A percentile compares a stretch with the other conserved stretches of the same genome.
These are phyloP conservation scores for Micractinium conductrix DNA, from an alignment of 139 green algal species.

Conservation along the genomic window DNA sequence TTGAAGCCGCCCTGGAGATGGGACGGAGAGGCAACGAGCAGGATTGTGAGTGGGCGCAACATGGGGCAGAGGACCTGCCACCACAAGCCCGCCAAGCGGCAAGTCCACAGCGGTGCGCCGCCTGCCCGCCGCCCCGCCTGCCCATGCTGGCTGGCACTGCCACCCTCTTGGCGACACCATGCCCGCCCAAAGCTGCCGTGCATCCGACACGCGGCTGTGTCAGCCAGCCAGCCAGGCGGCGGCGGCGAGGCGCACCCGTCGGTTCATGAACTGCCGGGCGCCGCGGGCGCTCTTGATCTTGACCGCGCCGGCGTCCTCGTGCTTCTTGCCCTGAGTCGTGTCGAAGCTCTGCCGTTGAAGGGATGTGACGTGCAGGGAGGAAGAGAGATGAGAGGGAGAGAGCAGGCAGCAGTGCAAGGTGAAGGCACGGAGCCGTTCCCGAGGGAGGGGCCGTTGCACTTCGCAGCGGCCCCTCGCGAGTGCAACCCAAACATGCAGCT, in stretches of 20 bases:
- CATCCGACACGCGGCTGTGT: neutral
- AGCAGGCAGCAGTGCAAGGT: neutral
- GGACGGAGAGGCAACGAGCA: neutral
- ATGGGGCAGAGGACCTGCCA: neutral
- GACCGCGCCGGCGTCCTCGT: conserved; percentile 76
- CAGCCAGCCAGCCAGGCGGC: neutral
- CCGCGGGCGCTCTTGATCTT: conserved; percentile 76
- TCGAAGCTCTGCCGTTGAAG: conserved; percentile 67
- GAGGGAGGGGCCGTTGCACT: too few relatives aligned
- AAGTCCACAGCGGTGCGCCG: neutral
- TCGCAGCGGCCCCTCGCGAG: neutral
- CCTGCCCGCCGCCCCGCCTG: too few relatives aligned
- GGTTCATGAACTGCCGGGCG: conserved; percentile 95
- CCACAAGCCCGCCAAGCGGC: neutral
- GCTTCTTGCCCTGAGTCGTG: conserved; percentile 78
- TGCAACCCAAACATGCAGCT: neutral
- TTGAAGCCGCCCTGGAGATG: conserved; percentile 88
- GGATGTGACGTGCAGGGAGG: too few relatives aligned
- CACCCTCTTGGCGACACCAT: too few relatives aligned
- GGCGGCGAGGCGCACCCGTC: conserved; percentile 44
- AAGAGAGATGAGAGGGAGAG: neutral
- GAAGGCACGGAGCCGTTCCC: neutral
- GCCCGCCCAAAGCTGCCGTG: neutral
- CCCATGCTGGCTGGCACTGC: too few relatives aligned
- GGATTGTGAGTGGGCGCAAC: neutral